A percentile compares a stretch with the other conserved stretches of the same genome.
These are phyloP conservation scores for Aspergillus baeticus DNA, from an alignment of 495 filamentous ascomycete genomes.

Conservation along the genomic window DNA sequence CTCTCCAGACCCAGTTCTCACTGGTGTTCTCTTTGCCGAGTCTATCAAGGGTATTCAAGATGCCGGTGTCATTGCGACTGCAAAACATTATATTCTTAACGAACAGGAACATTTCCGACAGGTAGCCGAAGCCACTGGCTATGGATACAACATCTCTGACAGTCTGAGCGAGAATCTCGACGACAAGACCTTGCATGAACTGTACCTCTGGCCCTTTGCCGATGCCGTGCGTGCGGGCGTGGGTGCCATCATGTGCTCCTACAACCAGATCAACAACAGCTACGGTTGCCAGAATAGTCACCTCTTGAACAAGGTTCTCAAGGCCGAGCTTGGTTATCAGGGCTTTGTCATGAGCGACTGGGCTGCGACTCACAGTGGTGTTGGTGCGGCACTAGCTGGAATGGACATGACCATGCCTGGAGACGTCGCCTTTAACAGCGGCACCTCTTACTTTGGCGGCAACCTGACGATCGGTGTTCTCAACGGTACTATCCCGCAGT, in stretches of 20 bases:
- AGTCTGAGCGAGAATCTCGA: slow-evolving; percentile 80
- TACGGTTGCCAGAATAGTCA: slow-evolving; percentile 71
- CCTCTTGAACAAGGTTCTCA: slow-evolving; percentile 77
- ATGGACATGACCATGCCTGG: slow-evolving; percentile 97
- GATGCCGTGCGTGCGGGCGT: slow-evolving; percentile 73
- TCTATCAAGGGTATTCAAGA: slow-evolving; percentile 81
- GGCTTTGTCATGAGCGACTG: slow-evolving; percentile 92
- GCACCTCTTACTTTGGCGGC: slow-evolving; percentile 75
- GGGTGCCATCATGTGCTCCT: slow-evolving; percentile 90
- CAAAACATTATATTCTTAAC: slow-evolving; percentile 78
- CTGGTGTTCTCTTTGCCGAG: slow-evolving; percentile 69
- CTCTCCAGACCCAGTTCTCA: slow-evolving; percentile 74
- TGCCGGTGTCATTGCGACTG: slow-evolving; percentile 76
- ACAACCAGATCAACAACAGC: slow-evolving; percentile 81
- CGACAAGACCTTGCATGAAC: slow-evolving; percentile 91
- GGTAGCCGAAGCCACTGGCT: slow-evolving; percentile 56
- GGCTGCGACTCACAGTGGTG: slow-evolving; percentile 84
- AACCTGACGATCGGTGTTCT: slow-evolving; percentile 84
- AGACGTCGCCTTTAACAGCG: slow-evolving; percentile 72
- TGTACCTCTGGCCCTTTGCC: slow-evolving; percentile 88
- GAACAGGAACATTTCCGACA: slow-evolving; percentile 85
- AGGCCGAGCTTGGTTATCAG: slow-evolving; percentile 91
- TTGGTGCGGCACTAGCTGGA: slow-evolving; percentile 73
- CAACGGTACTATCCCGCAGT: slow-evolving; percentile 88
- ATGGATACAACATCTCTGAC: slow-evolving; percentile 64